These are phyloP conservation scores for Copromyces sp. DNA, from an alignment of 495 filamentous ascomycete genomes.

Conservation along the genomic window DNA sequence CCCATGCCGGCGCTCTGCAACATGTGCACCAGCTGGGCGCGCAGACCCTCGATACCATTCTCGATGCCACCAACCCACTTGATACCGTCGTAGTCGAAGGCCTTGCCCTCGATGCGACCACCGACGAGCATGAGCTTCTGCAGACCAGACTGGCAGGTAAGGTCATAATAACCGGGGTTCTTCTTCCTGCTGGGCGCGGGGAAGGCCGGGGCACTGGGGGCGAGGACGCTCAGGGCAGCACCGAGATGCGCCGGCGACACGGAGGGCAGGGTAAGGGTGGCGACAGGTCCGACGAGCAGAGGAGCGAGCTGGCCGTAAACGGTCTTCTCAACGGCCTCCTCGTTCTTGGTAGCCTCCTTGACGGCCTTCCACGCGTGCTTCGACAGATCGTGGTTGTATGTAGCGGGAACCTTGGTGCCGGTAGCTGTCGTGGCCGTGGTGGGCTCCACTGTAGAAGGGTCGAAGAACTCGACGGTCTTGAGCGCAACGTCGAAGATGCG, in stretches of 20 bases:
- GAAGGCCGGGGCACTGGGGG: conserved; percentile 60
- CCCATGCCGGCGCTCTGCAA: conserved; percentile 66
- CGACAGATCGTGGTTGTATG: conserved; percentile 66
- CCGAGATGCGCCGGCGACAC: conserved; percentile 77
- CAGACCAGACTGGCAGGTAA: conserved; percentile 62
- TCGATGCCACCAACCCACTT: conserved; percentile 81
- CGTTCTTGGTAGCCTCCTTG: conserved; percentile 33
- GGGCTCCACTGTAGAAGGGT: conserved; percentile 37
- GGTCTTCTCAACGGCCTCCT: conserved; percentile 29
- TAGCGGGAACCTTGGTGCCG: conserved; percentile 31
- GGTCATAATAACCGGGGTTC: conserved; percentile 72
- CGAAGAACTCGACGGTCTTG: conserved; percentile 77
- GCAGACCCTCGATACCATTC: conserved; percentile 69
- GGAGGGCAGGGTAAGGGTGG: conserved; percentile 66
- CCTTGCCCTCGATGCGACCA: conserved; percentile 67
- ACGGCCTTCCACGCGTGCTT: conserved; percentile 53
- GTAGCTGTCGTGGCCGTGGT: conserved; percentile 10
- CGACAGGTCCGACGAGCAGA: conserved; percentile 70
- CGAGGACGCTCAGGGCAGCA: conserved; percentile 62
- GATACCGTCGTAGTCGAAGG: conserved; percentile 70
- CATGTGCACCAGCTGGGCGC: conserved; percentile 69
- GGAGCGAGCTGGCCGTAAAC: conserved; percentile 52
- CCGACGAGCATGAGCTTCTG: conserved; percentile 81
- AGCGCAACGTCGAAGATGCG: conserved; percentile 79
- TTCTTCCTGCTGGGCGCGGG: conserved; percentile 63